These are phyloP conservation scores for Artemisia annua DNA, from an alignment of 129 eudicot genomes.

Conservation along the genomic window DNA sequence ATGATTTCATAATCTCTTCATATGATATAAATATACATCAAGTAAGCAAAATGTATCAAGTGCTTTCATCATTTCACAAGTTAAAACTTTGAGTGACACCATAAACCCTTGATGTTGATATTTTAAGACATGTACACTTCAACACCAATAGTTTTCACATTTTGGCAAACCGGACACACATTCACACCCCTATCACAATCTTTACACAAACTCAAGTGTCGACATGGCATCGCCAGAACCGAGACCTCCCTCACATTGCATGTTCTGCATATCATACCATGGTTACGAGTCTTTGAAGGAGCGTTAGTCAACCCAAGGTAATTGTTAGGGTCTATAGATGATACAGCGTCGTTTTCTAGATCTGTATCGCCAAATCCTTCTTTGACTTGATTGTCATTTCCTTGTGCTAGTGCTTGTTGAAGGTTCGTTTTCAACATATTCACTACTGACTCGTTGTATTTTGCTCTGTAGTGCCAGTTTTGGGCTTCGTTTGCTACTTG, in stretches of 20 bases:
- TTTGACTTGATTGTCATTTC: conserved; percentile 55
- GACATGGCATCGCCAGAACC: conserved; percentile 84
- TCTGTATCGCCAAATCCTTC: conserved; percentile 95
- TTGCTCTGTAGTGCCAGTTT: conserved; percentile 87
- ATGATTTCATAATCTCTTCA: conserved; percentile 4
- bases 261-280: conserved; percentile 51
- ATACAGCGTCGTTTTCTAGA: conserved; percentile 65
- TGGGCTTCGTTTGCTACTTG: conserved; percentile 86
- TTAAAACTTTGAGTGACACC: conserved; percentile 22
- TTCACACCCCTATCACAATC: conserved; percentile 63
- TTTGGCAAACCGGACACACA: conserved; percentile 83
- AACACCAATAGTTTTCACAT: conserved; percentile 64
- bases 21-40: conserved; percentile 11
- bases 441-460: conserved; percentile 85
- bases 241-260: conserved; percentile 74
- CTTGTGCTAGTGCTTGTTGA: conserved; percentile 69
- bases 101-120: conserved; percentile 22
- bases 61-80: conserved; percentile 25
- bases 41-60: conserved; percentile 22
- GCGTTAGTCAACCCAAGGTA: conserved; percentile 37
- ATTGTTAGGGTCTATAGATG: conserved; percentile 64
- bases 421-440: conserved; percentile 68
- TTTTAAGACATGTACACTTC: conserved; percentile 75
- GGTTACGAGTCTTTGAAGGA: conserved; percentile 23
- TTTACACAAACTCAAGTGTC: conserved; percentile 89